Conservation (phyloP, 208 protist species). For the Wallacemonas collosoma region DNA sequence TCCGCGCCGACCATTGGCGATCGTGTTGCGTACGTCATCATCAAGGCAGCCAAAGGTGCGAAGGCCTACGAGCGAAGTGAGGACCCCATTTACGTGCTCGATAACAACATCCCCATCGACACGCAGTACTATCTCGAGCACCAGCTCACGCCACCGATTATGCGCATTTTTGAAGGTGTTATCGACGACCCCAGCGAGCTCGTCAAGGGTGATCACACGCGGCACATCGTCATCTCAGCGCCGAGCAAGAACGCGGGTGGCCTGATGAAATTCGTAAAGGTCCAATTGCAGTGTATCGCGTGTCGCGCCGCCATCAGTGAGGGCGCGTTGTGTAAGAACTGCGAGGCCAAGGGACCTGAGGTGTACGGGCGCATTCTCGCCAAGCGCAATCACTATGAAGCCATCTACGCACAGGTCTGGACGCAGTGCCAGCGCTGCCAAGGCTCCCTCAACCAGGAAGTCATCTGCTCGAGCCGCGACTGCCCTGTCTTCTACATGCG, state of each 20-base stretch:
- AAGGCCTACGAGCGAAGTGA: conserved; percentile 99
- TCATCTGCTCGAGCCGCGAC: conserved; percentile 96
- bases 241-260: conserved; percentile 93
- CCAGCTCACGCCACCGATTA: conserved; percentile 79
- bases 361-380: conserved; percentile 94
- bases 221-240: conserved; percentile 93
- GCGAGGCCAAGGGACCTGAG: conserved; percentile 83
- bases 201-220: conserved; percentile 97
- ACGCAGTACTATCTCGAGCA: conserved; percentile 92
- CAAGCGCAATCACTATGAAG: conserved; percentile 94
- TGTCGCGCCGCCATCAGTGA: conserved; percentile 89
- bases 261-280: conserved; percentile 97
- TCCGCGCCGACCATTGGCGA: conserved; percentile 85
- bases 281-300: conserved; percentile 95
- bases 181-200: conserved; percentile 91
- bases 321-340: conserved; percentile 93
- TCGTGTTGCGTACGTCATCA: conserved; percentile 86
- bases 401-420: conserved; percentile 97
- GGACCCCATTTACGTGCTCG: conserved; percentile 98
- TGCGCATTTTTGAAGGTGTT: conserved; percentile 96
- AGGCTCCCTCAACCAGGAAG: conserved; percentile 97
- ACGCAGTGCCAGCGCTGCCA: conserved; percentile 99
- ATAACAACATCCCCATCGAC: conserved; percentile 91
- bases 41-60: conserved; percentile 74
- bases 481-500: conserved; percentile 99